These are phyloP conservation scores for Leishmania mexicana DNA, from an alignment of 208 protist species.

Conservation along the genomic window DNA sequence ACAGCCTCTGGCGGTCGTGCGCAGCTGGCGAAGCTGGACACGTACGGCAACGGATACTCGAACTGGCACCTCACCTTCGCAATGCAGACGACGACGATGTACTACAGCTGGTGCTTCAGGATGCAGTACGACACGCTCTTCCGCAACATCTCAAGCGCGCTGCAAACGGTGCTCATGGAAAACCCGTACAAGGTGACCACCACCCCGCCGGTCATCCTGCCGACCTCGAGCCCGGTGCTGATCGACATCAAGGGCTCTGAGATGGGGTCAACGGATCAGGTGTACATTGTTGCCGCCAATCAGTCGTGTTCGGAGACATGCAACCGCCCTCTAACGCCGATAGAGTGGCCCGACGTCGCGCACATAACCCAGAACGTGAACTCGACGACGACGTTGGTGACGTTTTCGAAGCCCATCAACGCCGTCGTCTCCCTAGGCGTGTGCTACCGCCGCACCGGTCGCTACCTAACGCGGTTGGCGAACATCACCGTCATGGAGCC, in stretches of 20 bases:
- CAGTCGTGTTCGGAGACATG: slow-evolving; percentile 80
- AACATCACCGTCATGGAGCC: slow-evolving; percentile 54
- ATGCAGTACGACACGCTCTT: slow-evolving; percentile 52
- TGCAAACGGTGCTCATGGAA: slow-evolving; percentile 40
- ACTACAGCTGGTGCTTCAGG: slow-evolving; percentile 75
- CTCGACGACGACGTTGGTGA: slow-evolving; percentile 44
- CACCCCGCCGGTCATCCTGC: slow-evolving; percentile 57
- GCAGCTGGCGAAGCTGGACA: slow-evolving; percentile 36
- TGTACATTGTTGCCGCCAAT: slow-evolving; percentile 56
- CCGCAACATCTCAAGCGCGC: slow-evolving; percentile 34
- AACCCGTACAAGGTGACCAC: slow-evolving; percentile 55
- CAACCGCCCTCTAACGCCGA: slow-evolving; percentile 50
- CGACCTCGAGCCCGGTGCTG: slow-evolving; percentile 38
- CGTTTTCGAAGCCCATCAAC: slow-evolving; percentile 44
- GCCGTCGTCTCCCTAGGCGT: slow-evolving; percentile 54
- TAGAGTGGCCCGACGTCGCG: slow-evolving; percentile 35
- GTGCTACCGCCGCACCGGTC: slow-evolving; percentile 77
- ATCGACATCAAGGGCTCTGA: slow-evolving; percentile 59
- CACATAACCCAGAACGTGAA: slow-evolving; percentile 53
- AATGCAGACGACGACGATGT: slow-evolving; percentile 18
- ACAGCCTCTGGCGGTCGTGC: slow-evolving; percentile 24
- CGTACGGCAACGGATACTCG: slow-evolving; percentile 36
- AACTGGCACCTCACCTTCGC: slow-evolving; percentile 76
- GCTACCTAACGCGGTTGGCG: slow-evolving; percentile 57
- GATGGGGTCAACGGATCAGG: slow-evolving; percentile 49